A percentile compares a stretch with the other conserved stretches of the same genome.
Evolutionary conservation across 2,329 filamentous ascomycete species (phyloP).

Genomic region (Teratosphaeriaceae sp.): DNA sequence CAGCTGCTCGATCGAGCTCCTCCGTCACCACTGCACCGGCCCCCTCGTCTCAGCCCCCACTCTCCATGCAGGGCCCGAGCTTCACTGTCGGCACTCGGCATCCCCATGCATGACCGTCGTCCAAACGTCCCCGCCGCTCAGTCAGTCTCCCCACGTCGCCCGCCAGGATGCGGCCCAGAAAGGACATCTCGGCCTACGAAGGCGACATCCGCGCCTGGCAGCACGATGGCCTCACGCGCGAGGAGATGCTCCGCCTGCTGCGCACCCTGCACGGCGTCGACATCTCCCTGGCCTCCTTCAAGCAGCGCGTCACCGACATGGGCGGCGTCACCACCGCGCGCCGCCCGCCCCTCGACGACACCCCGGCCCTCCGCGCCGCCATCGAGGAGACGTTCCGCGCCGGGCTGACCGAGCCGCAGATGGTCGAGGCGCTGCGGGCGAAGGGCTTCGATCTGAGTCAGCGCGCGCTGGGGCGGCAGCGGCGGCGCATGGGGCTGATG

Average conservation of each 20-base stretch:
- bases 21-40: too few species aligned
- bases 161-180: neutral
- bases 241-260: neutral
- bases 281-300: neutral
- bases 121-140: too few species aligned
- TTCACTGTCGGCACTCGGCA: too few species aligned
- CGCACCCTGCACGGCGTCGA: neutral
- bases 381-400: neutral
- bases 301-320: too few species aligned
- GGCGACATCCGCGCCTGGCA: neutral
- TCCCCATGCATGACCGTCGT: too few species aligned
- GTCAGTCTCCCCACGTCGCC: too few species aligned
- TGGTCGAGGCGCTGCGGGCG: neutral
- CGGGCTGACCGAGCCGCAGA: neutral
- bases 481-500: neutral
- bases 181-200: neutral
- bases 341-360: too few species aligned
- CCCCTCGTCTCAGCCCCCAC: too few species aligned
- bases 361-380: neutral
- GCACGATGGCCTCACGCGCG: neutral
- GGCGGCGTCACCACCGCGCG: too few species aligned
- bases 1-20: too few species aligned
- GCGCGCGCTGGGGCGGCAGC: neutral
- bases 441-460: neutral
- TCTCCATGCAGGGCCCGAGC: too few species aligned